Conservation (phyloP, 129 eudicot genomes). For the Pulicaria dysenterica region DNA sequence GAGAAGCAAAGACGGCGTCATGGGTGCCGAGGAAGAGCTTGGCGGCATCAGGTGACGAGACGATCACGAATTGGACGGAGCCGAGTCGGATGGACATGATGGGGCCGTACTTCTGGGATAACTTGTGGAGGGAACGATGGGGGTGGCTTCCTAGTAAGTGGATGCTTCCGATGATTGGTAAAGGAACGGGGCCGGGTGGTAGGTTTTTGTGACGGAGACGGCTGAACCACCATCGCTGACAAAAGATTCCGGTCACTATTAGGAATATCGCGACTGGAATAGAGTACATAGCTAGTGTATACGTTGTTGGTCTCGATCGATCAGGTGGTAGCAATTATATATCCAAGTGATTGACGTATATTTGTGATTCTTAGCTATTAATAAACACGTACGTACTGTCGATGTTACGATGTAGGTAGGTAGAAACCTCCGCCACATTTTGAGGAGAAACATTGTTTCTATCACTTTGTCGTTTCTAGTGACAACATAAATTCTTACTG, state of each 20-base stretch:
- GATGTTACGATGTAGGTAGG: too few relatives aligned
- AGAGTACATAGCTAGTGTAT: constrained; percentile 3
- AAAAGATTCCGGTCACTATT: neutral
- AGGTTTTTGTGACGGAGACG: neutral
- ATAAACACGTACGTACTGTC: too few relatives aligned
- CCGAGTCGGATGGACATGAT: constrained; percentile 6
- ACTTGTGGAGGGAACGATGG: constrained; percentile 5
- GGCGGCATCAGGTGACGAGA: neutral
- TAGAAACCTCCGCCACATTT: too few relatives aligned
- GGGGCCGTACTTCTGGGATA: constrained; percentile 9
- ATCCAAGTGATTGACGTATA: too few relatives aligned
- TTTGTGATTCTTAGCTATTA: too few relatives aligned
- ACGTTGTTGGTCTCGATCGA: too few relatives aligned
- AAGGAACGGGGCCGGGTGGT: constrained; percentile 9
- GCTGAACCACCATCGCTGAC: neutral
- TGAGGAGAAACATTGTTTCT: too few relatives aligned
- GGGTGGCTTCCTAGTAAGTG: constrained; percentile 14
- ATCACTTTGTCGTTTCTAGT: too few relatives aligned
- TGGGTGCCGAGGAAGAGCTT: constrained; percentile 5
- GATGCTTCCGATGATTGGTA: constrained; percentile 11
- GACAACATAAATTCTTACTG: too few relatives aligned
- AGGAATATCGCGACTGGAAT: neutral
- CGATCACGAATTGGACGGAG: constrained; percentile 1
- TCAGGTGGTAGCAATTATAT: too few relatives aligned
- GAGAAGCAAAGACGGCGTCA: neutral